Percentiles rank a stretch among this genome's conserved stretches.
phyloP scores from a whole-genome alignment of 192 early-diverging fungal species.

The Gigaspora rosea region DNA sequence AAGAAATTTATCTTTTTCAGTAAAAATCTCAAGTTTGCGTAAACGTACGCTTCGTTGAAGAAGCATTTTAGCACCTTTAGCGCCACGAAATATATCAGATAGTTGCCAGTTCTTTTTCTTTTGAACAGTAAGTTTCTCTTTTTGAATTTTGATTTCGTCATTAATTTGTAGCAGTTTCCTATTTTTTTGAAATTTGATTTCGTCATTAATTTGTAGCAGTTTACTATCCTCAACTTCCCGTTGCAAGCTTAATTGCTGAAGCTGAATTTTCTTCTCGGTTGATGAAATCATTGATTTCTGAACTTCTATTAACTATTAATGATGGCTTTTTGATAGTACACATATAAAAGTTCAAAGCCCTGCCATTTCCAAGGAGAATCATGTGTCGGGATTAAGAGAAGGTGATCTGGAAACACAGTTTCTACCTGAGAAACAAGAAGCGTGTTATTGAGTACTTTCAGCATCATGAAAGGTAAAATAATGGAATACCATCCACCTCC shows the following conservation, averaged over 20 bases:
- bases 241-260: neutral
- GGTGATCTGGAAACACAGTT: constrained; percentile 25
- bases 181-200: neutral
- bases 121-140: neutral
- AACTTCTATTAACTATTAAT: constrained; percentile 26
- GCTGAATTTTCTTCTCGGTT: neutral
- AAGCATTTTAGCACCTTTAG: neutral
- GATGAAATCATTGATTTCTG: neutral
- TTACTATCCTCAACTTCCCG: neutral
- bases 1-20: constrained; percentile 16
- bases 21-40: neutral
- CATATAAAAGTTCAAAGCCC: constrained; percentile 19
- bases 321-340: constrained; percentile 22
- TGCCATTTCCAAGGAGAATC: constrained; percentile 22
- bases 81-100: constrained; percentile 17
- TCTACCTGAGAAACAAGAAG: constrained; percentile 10
- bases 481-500: constrained; percentile 1
- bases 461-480: constrained; percentile 13
- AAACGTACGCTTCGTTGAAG: constrained; percentile 8
- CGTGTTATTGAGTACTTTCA: constrained; percentile 9
- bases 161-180: neutral
- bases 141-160: neutral
- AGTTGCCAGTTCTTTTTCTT: neutral
- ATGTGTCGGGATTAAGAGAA: constrained; percentile 28
- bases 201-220: neutral